These are phyloP conservation scores for Dictyostelium brefeldianum DNA, from an alignment of 78 protist genomes.

Conservation along the genomic window DNA sequence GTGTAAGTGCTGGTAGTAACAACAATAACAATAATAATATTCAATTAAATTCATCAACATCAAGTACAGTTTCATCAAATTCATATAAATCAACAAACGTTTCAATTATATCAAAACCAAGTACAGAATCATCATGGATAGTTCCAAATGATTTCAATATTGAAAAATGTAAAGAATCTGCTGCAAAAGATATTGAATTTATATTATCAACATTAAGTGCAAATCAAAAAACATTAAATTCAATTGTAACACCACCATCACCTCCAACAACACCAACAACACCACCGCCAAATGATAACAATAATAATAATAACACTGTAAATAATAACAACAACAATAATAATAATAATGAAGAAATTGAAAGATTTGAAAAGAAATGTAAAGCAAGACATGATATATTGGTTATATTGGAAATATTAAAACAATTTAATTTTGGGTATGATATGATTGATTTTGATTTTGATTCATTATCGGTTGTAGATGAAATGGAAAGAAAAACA, in stretches of 20 bases:
- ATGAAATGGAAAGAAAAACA: conserved; percentile 62
- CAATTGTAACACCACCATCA: background rate
- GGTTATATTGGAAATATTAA: conserved; percentile 51
- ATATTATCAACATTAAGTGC: conserved; percentile 19
- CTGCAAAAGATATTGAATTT: conserved; percentile 31
- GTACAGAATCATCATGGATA: conserved; percentile 39
- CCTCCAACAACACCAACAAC: background rate
- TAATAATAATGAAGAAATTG: conserved; percentile 23
- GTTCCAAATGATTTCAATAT: conserved; percentile 11
- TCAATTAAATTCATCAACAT: conserved; percentile 15
- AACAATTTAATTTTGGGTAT: conserved; percentile 65
- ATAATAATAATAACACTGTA: background rate
- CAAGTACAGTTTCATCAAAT: background rate
- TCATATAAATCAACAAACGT: background rate
- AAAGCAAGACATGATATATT: conserved; percentile 11
- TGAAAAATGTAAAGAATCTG: background rate
- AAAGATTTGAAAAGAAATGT: conserved; percentile 33
- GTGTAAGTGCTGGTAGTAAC: background rate
- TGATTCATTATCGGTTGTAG: conserved; percentile 2
- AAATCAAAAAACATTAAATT: conserved; percentile 16
- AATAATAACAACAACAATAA: background rate
- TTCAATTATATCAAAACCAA: conserved; percentile 24
- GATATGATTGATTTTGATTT: conserved; percentile 24
- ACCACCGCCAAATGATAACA: background rate
- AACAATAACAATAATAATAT: background rate